Conservation (phyloP, 768 basidiomycete species). For the Tubosaeta brunneosetosa region DNA sequence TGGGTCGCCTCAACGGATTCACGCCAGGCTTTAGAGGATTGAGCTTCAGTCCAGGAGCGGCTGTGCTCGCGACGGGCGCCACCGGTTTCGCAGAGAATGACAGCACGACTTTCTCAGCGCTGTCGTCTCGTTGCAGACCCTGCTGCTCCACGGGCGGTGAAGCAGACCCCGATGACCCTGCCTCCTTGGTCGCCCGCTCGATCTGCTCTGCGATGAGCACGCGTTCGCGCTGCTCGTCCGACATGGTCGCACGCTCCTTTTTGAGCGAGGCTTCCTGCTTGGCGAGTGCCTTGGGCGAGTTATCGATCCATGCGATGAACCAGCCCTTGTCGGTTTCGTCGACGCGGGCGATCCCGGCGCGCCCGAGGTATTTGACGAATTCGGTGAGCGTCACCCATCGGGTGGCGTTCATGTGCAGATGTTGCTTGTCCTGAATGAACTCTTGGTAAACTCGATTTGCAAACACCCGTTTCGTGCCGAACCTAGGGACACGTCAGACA, state of each 20-base stretch:
- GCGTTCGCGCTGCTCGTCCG: slow-evolving; percentile 93
- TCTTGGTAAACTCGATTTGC: slow-evolving; percentile 98
- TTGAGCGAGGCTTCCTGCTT: slow-evolving; percentile 85
- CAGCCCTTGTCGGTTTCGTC: slow-evolving; percentile 99
- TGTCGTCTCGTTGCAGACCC: slow-evolving; percentile 69
- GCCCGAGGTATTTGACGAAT: slow-evolving; percentile 86
- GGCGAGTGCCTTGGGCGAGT: slow-evolving; percentile 87
- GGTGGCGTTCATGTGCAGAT: slow-evolving; percentile 98
- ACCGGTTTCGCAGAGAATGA: slow-evolving; percentile 60
- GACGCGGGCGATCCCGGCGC: slow-evolving; percentile 80
- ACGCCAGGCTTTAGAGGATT: slow-evolving; percentile 42
- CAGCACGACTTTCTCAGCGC: slow-evolving; percentile 67
- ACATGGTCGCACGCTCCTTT: slow-evolving; percentile 86
- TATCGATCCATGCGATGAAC: slow-evolving; percentile 98
- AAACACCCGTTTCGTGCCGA: slow-evolving; percentile 90
- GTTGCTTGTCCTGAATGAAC: slow-evolving; percentile 89
- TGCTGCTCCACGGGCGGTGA: slow-evolving; percentile 44
- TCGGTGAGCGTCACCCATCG: slow-evolving; percentile 98
- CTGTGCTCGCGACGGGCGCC: slow-evolving; percentile 21
- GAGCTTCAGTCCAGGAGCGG: slow-evolving; percentile 48
- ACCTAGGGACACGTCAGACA: slow-evolving; percentile 38
- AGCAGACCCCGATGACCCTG: slow-evolving; percentile 26
- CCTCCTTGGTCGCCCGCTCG: slow-evolving; percentile 66
- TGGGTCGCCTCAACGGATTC: slow-evolving; percentile 70
- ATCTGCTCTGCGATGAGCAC: slow-evolving; percentile 90